Base-by-base conservation (phyloP, 2,329 filamentous ascomycete genomes). In the Penicillium polonicum region DNA sequence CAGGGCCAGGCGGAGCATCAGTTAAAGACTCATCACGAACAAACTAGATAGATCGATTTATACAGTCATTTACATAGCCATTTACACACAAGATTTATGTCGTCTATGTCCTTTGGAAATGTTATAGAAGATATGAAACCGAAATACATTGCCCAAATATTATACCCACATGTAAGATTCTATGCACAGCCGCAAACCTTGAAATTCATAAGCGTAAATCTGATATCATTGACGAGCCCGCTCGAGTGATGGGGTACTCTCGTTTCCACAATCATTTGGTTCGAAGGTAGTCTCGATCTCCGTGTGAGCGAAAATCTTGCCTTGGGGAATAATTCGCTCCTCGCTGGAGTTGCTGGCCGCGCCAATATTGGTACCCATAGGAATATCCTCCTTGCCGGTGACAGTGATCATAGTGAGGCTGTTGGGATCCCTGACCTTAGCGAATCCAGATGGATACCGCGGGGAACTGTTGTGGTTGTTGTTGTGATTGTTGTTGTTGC, bases 201-300 rank as follows among this genome's bases (percentile, higher is more conserved):
- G 23, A 25, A 35, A n/a, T 5, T 48, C 31, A 12, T 48, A 21
- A 48, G 5, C 8, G 19, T 33, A 53, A 53, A 19, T 12, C 21
- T 6, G 31, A 43, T 13, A 29, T 57, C 49, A 55, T 31, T 45
- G 52, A 55, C 31, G 51, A 64, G 49, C 44, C 49, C 39, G 59
- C 50, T 65, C 62, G 44, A 51, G 23, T 13, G 61, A 58, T n/a
- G 52, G 38, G 7, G 38, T 51, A 9, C 21, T 15, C 19, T 43
- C 35, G 12, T 49, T 21, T 33, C 38, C 38, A 36, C 29, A 57
- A 12, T 52, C 50, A 43, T 60, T 63, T 17, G 64, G 52, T 54
- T 72, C 69, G 2, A 72, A 60, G 10, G 66, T 72, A n/a, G 69
- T 71, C 46, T 71, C 65, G 31, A 73, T 72, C 58, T 72, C 64